Percentiles rank a stretch among this genome's conserved stretches.
Evolutionary conservation across 2,329 filamentous ascomycete genomes (phyloP).

Genomic region (Sarocladium strictum): DNA sequence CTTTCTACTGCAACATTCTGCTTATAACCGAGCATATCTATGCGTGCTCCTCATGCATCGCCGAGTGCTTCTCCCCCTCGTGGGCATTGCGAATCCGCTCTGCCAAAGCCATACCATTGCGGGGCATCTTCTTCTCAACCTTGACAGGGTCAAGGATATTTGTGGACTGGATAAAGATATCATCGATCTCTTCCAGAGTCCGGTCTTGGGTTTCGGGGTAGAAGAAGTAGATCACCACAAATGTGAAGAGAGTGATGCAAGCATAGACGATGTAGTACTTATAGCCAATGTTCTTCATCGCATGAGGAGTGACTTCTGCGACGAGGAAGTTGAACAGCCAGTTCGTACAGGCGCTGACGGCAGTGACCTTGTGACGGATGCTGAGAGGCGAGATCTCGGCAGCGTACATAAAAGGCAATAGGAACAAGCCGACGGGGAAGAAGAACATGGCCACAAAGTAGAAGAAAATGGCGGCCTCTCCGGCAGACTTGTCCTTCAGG

Average conservation of each 20-base stretch:
- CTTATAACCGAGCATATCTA: too few relatives aligned
- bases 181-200: conserved; percentile 1
- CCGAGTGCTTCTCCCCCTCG: background rate
- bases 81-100: conserved; percentile 1
- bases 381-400: conserved; percentile 48
- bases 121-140: background rate
- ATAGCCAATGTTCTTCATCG: conserved; percentile 51
- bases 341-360: conserved; percentile 55
- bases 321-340: conserved; percentile 46
- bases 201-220: background rate
- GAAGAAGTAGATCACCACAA: background rate
- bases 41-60: conserved; percentile 2
- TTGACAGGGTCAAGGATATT: conserved; percentile 7
- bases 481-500: conserved; percentile 25
- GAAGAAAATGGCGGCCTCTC: conserved; percentile 40
- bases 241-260: background rate
- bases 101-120: background rate
- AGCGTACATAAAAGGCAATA: conserved; percentile 55
- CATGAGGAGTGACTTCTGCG: conserved; percentile 59
- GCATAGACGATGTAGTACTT: background rate
- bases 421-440: conserved; percentile 55
- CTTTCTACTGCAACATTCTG: too few relatives aligned
- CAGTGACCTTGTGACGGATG: conserved; percentile 39
- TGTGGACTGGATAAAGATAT: conserved; percentile 5
- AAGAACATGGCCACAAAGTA: conserved; percentile 48